Conservation (phyloP, 768 basidiomycete species). For the Podaxis sp. region DNA sequence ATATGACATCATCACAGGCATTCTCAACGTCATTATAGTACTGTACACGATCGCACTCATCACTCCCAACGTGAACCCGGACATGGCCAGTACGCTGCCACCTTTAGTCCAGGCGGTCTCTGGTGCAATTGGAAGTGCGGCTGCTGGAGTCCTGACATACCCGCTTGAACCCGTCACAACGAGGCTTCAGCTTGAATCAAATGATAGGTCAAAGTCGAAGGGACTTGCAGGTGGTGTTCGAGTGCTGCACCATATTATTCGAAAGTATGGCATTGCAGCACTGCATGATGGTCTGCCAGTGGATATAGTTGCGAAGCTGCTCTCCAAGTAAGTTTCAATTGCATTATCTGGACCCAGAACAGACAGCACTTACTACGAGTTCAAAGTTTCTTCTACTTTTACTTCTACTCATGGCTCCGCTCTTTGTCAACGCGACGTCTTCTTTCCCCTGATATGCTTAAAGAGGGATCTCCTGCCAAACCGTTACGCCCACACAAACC, state of each 20-base stretch:
- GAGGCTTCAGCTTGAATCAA: conserved; percentile 36
- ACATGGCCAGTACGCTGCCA: conserved; percentile 57
- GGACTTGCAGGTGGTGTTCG: conserved; percentile 28
- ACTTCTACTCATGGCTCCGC: conserved; percentile 48
- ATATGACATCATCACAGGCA: no score
- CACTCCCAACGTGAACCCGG: not conserved
- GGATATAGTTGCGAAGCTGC: conserved; percentile 48
- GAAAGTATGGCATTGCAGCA: conserved; percentile 35
- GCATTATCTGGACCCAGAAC: not conserved
- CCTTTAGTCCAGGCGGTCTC: conserved; percentile 57
- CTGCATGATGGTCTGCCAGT: conserved; percentile 48
- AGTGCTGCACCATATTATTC: conserved; percentile 33
- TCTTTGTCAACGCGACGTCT: conserved; percentile 33
- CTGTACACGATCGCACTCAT: no score
- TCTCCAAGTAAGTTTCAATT: conserved; percentile 41
- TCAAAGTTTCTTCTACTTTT: conserved; percentile 55
- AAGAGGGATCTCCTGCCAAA: not conserved
- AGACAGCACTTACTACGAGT: not conserved
- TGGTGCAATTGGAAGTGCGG: conserved; percentile 51
- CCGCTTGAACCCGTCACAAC: conserved; percentile 59
- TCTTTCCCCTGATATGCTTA: conserved; percentile 10
- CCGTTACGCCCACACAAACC: conserved; percentile 24
- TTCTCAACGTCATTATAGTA: no score
- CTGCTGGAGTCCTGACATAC: conserved; percentile 49
- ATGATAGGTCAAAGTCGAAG: conserved; percentile 17